Evolutionary conservation across 2,329 filamentous ascomycete genomes (phyloP).

Genomic region (Clonostachys chloroleuca): DNA sequence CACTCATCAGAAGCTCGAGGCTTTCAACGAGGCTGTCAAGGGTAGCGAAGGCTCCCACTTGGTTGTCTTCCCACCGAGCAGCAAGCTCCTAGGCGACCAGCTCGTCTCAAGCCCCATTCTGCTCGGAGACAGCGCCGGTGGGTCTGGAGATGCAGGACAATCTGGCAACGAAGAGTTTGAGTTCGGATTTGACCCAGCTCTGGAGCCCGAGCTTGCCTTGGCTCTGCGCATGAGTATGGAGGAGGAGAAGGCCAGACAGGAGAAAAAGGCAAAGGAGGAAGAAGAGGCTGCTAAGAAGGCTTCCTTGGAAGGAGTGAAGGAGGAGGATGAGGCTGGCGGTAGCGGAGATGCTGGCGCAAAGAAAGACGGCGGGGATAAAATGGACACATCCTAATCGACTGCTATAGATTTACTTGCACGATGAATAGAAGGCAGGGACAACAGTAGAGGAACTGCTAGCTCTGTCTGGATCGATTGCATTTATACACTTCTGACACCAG

Average conservation of each 20-base stretch:
- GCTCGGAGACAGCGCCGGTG: slow-evolving; percentile 65
- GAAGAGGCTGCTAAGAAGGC: slow-evolving; percentile 70
- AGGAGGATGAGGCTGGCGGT: slow-evolving; percentile 60
- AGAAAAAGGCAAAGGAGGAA: slow-evolving; percentile 76
- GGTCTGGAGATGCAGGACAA: slow-evolving; percentile 45
- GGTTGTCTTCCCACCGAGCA: slow-evolving; percentile 84
- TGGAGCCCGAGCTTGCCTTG: slow-evolving; percentile 91
- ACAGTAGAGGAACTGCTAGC: no score
- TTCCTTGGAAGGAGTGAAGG: slow-evolving; percentile 75
- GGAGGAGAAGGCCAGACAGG: slow-evolving; percentile 91
- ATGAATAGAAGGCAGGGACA: no score
- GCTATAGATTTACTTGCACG: no score
- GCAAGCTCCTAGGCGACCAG: slow-evolving; percentile 88
- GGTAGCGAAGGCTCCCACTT: slow-evolving; percentile 87
- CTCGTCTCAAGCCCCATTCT: slow-evolving; percentile 87
- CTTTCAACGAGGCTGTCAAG: slow-evolving; percentile 92
- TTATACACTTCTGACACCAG: no score
- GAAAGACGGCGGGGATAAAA: slow-evolving; percentile 61
- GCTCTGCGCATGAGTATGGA: slow-evolving; percentile 97
- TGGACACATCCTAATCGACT: slow-evolving; percentile 67
- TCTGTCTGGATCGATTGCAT: no score
- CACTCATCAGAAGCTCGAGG: slow-evolving; percentile 84
- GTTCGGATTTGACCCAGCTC: slow-evolving; percentile 84
- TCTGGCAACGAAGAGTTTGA: slow-evolving; percentile 60
- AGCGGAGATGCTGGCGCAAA: slow-evolving; percentile 43